Percentiles rank a stretch among this genome's conserved stretches.
Evolutionary conservation across 2,329 filamentous ascomycete species (phyloP).

Genomic region (Colletotrichum acutatum): DNA sequence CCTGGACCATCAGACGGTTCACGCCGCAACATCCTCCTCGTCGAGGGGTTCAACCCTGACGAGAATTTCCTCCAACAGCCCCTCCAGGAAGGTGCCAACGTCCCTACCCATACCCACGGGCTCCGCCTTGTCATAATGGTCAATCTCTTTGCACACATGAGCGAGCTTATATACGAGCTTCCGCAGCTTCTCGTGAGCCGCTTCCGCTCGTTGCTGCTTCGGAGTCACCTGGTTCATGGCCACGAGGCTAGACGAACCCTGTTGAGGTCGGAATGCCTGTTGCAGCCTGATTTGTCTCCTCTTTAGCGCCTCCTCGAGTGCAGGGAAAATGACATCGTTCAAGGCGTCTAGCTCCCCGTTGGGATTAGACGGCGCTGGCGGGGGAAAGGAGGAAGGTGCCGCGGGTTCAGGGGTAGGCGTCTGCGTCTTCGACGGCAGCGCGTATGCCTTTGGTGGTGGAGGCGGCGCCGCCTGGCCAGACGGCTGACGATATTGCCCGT

Average conservation of each 20-base stretch:
- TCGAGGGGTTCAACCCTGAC: conserved; percentile 91
- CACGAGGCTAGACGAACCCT: conserved; percentile 42
- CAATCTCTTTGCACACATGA: conserved; percentile 88
- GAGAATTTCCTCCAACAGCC: conserved; percentile 91
- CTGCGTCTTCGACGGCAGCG: conserved; percentile 44
- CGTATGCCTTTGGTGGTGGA: conserved; percentile 38
- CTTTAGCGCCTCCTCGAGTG: conserved; percentile 89
- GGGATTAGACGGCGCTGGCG: conserved; percentile 65
- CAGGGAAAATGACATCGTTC: conserved; percentile 91
- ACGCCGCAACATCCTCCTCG: conserved; percentile 64
- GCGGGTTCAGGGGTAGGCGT: conserved; percentile 46
- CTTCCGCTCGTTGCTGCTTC: conserved; percentile 75
- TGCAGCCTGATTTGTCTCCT: conserved; percentile 75
- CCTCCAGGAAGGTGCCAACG: conserved; percentile 89
- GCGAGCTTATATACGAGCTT: conserved; percentile 85
- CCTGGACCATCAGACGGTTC: conserved; percentile 27
- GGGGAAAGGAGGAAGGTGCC: conserved; percentile 64
- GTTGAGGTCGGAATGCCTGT: conserved; percentile 56
- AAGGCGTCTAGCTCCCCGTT: conserved; percentile 84
- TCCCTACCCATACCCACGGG: conserved; percentile 95
- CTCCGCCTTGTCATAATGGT: conserved; percentile 85
- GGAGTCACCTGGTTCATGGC: conserved; percentile 62
- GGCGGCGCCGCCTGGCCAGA: conserved; percentile 34
- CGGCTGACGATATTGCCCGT: conserved; percentile 38
- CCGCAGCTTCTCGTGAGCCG: conserved; percentile 83